Conservation (phyloP, 176 grass and related monocot genomes). For the Rhynchospora breviuscula region DNA sequence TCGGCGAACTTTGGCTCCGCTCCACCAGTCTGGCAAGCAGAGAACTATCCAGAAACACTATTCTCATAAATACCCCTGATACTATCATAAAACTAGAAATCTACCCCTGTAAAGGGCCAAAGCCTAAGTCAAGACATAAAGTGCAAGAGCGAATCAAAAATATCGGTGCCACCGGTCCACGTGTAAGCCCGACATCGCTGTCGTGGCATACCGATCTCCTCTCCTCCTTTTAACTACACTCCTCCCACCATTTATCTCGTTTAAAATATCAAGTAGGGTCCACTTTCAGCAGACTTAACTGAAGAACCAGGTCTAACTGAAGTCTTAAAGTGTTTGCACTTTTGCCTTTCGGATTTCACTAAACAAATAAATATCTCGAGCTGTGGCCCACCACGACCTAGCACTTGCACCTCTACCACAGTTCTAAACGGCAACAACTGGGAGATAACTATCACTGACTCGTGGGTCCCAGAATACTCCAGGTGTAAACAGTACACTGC, state of each 20-base stretch:
- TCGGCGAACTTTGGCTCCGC: too few species aligned
- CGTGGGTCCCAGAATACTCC: not conserved
- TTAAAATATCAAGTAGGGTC: not conserved
- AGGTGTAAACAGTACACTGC: not conserved
- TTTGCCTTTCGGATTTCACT: not conserved
- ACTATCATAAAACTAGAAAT: not conserved
- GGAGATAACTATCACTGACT: not conserved
- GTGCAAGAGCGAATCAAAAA: constrained; percentile 25
- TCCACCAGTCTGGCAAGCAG: not conserved
- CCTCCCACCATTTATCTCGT: not conserved
- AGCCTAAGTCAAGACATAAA: constrained; percentile 7
- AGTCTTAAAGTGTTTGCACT: not conserved
- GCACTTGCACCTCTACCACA: not conserved
- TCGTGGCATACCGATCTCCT: constrained; percentile 12
- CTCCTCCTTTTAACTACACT: not conserved
- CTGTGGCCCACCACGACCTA: not conserved
- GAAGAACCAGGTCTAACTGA: not conserved
- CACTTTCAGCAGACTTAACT: not conserved
- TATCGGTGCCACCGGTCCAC: constrained; percentile 24
- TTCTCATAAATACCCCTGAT: not conserved
- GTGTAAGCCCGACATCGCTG: constrained; percentile 12
- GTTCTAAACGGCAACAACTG: not conserved
- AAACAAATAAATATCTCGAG: constrained; percentile 8
- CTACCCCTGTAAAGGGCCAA: not conserved
- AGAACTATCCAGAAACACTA: not conserved